phyloP scores from a whole-genome alignment of 129 eudicot genomes.

The Dittrichia graveolens region DNA sequence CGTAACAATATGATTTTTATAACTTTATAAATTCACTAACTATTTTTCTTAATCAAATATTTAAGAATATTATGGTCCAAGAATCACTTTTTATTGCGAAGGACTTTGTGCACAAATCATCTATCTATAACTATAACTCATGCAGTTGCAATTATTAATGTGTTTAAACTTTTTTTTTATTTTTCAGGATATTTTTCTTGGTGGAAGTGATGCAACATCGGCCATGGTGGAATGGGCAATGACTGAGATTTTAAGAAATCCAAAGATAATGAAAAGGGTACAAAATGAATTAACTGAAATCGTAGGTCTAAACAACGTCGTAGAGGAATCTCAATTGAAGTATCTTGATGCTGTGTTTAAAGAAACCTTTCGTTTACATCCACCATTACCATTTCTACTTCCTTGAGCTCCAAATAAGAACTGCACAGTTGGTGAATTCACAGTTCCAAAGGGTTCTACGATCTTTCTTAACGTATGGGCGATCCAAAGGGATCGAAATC shows the following conservation, averaged over 20 bases:
- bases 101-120: too few relatives aligned
- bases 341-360: slow-evolving; percentile 23
- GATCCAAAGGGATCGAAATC: slow-evolving; percentile 16
- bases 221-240: slow-evolving; percentile 31
- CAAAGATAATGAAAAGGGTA: neutral
- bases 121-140: too few relatives aligned
- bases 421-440: slow-evolving; percentile 23
- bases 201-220: slow-evolving; percentile 29
- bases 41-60: too few relatives aligned
- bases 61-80: too few relatives aligned
- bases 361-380: slow-evolving; percentile 17
- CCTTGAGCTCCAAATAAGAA: slow-evolving; percentile 15
- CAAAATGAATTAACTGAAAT: slow-evolving; percentile 4
- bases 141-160: too few relatives aligned
- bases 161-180: neutral
- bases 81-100: too few relatives aligned
- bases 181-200: slow-evolving; percentile 15
- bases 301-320: slow-evolving; percentile 7
- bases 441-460: slow-evolving; percentile 24
- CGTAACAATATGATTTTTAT: too few relatives aligned
- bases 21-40: too few relatives aligned
- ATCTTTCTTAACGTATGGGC: slow-evolving; percentile 31
- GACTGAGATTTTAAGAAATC: slow-evolving; percentile 21
- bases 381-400: slow-evolving; percentile 22
- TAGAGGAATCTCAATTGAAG: slow-evolving; percentile 14